Evolutionary conservation across 2,329 filamentous ascomycete species (phyloP), one percentile per base, ranked within the genome.

Genomic region (Fusarium bulbicola): DNA sequence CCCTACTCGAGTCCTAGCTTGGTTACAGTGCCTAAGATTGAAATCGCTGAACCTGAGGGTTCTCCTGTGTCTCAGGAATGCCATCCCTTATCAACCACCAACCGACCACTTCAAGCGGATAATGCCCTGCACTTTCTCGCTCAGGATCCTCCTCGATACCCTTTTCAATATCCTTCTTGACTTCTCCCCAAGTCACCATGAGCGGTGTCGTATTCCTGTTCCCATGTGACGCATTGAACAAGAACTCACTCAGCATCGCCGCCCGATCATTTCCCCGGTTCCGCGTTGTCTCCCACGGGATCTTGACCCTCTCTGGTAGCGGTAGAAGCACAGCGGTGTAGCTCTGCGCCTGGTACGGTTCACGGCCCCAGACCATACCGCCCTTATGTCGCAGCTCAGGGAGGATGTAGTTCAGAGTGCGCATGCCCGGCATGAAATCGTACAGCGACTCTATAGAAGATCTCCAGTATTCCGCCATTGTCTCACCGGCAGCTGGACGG

Each of bases 341-440:
- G 13, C 59, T 32, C 15, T 67, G 57, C 3, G 74, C 72, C 5
- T 72, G 70, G n/a, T 71, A 77, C 5, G 79, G 79, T 36, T 81
- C 79, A 8, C 78, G 70, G 1, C 77, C 78, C 68, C 71, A 78
- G 15, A 73, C 76, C 32, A 76, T 58, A 20, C 75, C 76, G 24
- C 79, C 78, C 30, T 69, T 74, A 20, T 79, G 75, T 1, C 79
- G 71, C 30, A 77, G 60, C 28, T 72, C 64, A 0, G 78, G 78
- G 4, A 80, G 72, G 12, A 81, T 72, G 42, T 78, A 79, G 59
- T 77, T 75, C 49, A 82, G 39, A 1, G 67, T 73, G 46, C 50
- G 65, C 49, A 80, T 65, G 5, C 39, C 36, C 6, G 78, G 78
- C 66, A 80, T 74, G 50, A 76, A 74, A 3, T 63, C 24, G 30